Conservation (phyloP, 169 alveolate genomes). For the Pseudocohnilembus persalinus region DNA sequence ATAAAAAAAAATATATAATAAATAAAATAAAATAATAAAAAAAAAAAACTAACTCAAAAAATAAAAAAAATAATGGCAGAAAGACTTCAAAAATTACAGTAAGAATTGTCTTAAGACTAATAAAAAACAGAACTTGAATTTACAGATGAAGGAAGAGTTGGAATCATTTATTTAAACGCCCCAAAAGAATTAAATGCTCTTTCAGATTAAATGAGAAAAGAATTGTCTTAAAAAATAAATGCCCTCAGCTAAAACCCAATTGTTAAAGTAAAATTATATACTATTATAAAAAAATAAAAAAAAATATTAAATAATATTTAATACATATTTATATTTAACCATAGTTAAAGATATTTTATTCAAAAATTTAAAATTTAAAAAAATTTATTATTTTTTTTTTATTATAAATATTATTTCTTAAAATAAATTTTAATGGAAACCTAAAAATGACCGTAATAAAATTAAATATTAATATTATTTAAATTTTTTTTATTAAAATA, state of each 20-base stretch:
- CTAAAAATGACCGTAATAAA: too few relatives aligned
- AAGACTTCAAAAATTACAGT: too few relatives aligned
- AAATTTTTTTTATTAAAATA: too few relatives aligned
- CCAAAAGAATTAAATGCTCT: conserved; percentile 38
- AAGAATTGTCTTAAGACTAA: too few relatives aligned
- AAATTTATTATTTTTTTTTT: conserved; percentile 27
- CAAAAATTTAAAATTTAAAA: conserved; percentile 38
- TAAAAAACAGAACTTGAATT: background rate
- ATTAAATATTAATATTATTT: too few relatives aligned
- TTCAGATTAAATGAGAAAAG: conserved; percentile 27
- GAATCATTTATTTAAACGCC: conserved; percentile 29
- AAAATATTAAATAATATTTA: conserved; percentile 55
- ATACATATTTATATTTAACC: conserved; percentile 25
- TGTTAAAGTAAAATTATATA: conserved; percentile 37
- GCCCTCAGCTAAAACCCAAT: conserved; percentile 39
- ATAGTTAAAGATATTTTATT: background rate
- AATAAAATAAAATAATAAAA: too few relatives aligned
- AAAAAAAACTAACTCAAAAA: too few relatives aligned
- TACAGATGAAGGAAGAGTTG: conserved; percentile 7
- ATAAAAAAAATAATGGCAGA: too few relatives aligned
- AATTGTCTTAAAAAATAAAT: conserved; percentile 2
- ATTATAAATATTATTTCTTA: too few relatives aligned
- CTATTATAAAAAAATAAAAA: conserved; percentile 41
- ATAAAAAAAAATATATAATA: too few relatives aligned
- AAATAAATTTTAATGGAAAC: too few relatives aligned